Evolutionary conservation across 257 asterid genomes (phyloP).

Genomic region (Solanum clarkiae): DNA sequence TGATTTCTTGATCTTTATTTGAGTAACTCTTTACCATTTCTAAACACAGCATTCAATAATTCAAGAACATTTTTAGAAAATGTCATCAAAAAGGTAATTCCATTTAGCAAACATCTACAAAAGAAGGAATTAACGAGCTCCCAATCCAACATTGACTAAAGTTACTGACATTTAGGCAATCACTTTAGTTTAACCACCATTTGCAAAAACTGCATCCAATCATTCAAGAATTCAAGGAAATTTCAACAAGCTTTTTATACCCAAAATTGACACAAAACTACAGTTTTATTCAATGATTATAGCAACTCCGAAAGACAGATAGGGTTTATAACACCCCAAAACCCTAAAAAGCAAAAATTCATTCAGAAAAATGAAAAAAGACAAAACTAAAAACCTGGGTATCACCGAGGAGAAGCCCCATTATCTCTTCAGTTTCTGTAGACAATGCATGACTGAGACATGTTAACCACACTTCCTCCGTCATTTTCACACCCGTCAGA

Average conservation of each 20-base stretch:
- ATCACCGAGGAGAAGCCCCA: constrained; percentile 99
- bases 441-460: constrained; percentile 99
- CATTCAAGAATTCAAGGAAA: not conserved
- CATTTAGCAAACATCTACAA: not conserved
- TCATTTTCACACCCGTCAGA: constrained; percentile 84
- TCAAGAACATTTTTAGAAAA: not conserved
- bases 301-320: not conserved
- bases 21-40: not conserved
- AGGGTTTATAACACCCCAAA: not conserved
- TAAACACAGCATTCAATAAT: not conserved
- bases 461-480: constrained; percentile 98
- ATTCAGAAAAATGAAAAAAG: not conserved
- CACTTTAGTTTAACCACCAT: not conserved
- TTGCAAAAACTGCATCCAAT: not conserved
- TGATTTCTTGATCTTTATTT: too few relatives aligned
- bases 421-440: constrained; percentile 97
- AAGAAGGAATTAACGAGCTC: not conserved
- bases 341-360: not conserved
- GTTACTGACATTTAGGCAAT: not conserved
- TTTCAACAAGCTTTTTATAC: not conserved
- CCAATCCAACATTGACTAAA: not conserved
- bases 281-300: not conserved
- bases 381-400: constrained; percentile 43
- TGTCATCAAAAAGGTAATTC: not conserved
- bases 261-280: not conserved